phyloP scores from a whole-genome alignment of 352 stramenopile genomes.

The Phytopythium helicoides region DNA sequence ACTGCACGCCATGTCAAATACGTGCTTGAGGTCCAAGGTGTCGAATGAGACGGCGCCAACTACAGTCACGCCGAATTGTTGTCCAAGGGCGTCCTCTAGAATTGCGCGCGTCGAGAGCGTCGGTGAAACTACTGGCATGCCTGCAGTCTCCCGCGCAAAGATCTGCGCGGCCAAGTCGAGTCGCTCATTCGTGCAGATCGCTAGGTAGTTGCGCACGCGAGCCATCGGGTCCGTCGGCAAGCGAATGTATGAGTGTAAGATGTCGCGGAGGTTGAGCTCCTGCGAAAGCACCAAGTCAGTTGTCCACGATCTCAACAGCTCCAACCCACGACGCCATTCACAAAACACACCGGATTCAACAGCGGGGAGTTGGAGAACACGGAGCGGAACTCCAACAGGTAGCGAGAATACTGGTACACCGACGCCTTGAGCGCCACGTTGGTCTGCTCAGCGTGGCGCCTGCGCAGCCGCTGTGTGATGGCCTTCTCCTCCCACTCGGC shows the following conservation, averaged over 20 bases:
- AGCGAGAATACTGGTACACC: constrained; percentile 10
- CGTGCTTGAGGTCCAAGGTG: constrained; percentile 6
- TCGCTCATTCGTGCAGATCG: constrained; percentile 26
- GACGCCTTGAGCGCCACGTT: constrained; percentile 21
- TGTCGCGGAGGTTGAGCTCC: constrained; percentile 36
- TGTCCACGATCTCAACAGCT: too few species aligned
- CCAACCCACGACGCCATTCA: too few species aligned
- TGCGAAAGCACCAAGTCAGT: neutral
- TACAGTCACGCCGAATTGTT: constrained; percentile 12
- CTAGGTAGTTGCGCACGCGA: constrained; percentile 28
- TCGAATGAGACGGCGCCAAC: constrained; percentile 12
- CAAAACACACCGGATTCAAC: constrained; percentile 6
- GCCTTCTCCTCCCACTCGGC: constrained; percentile 26
- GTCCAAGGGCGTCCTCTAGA: neutral
- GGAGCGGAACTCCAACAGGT: constrained; percentile 14
- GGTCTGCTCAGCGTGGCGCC: constrained; percentile 11
- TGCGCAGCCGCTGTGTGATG: constrained; percentile 14
- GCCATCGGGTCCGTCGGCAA: constrained; percentile 23
- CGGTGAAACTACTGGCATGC: constrained; percentile 17
- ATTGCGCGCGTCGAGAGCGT: constrained; percentile 31
- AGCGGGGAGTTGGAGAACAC: constrained; percentile 20
- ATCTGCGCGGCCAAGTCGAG: constrained; percentile 40
- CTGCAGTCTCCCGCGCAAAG: constrained; percentile 40
- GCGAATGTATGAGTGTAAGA: constrained; percentile 43
- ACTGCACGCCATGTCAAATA: constrained; percentile 5